A percentile compares a stretch with the other conserved stretches of the same genome.
phyloP scores from a whole-genome alignment of 1,139 yeast genomes.

The Suhomyces wounanorum region DNA sequence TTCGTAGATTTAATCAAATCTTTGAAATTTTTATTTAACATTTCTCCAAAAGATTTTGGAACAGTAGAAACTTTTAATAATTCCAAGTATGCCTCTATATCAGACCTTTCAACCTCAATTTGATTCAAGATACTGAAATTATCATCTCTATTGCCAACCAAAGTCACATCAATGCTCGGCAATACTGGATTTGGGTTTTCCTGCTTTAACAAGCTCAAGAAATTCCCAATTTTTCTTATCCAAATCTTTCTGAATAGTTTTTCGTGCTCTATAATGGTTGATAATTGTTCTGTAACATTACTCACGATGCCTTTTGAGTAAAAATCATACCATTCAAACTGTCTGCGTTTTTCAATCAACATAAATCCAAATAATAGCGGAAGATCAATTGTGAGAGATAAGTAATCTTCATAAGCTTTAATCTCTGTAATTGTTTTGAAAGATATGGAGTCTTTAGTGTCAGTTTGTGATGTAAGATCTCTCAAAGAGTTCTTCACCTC shows the following conservation, averaged over 20 bases:
- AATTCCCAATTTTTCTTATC: conserved; percentile 59
- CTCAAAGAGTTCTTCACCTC: conserved; percentile 34
- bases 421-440: conserved; percentile 31
- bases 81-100: conserved; percentile 39
- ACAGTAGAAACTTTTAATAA: conserved; percentile 26
- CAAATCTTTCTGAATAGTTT: conserved; percentile 58
- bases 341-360: conserved; percentile 68
- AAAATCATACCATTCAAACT: conserved; percentile 64
- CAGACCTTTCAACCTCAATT: conserved; percentile 40
- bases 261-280: conserved; percentile 62
- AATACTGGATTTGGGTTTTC: conserved; percentile 25
- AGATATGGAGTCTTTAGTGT: conserved; percentile 15
- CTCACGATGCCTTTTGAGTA: conserved; percentile 52
- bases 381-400: conserved; percentile 65
- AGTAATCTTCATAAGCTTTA: conserved; percentile 45
- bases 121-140: conserved; percentile 26
- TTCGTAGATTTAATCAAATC: conserved; percentile 46
- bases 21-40: conserved; percentile 49
- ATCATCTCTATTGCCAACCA: conserved; percentile 28
- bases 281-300: conserved; percentile 60
- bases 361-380: conserved; percentile 82
- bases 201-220: conserved; percentile 37
- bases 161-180: conserved; percentile 46
- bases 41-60: conserved; percentile 32
- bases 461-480: conserved; percentile 13